Evolutionary conservation across 83 land plant species (phyloP).

Genomic region (Diphasiastrum complanatum): DNA sequence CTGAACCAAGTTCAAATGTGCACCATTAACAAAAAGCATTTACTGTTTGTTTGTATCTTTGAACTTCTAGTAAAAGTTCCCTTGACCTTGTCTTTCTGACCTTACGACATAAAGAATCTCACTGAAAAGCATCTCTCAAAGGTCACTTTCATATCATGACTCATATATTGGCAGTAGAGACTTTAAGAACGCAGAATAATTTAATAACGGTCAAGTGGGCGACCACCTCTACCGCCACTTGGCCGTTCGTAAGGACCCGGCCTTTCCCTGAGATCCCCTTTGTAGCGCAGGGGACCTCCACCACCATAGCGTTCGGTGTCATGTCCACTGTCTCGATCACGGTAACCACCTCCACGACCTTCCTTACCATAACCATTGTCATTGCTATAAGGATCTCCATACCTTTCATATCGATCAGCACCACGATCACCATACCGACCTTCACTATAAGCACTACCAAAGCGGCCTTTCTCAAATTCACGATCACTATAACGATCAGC

Average conservation of each 20-base stretch:
- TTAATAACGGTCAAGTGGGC: too few species aligned
- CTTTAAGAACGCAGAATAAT: too few species aligned
- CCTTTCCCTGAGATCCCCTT: slow-evolving; percentile 46
- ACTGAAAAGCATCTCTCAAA: too few species aligned
- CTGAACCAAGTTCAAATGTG: too few species aligned
- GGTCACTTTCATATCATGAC: too few species aligned
- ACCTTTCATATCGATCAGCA: slow-evolving; percentile 49
- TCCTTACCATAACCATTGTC: slow-evolving; percentile 29
- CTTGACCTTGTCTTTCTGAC: too few species aligned
- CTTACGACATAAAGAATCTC: too few species aligned
- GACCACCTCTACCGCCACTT: slow-evolving; percentile 9
- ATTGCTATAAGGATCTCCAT: slow-evolving; percentile 28
- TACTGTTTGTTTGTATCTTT: too few species aligned
- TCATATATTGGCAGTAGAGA: too few species aligned
- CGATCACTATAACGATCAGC: slow-evolving; percentile 40
- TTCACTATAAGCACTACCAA: slow-evolving; percentile 45
- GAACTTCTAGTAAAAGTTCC: too few species aligned
- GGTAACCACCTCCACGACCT: background rate
- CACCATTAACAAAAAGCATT: too few species aligned
- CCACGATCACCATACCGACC: slow-evolving; percentile 1
- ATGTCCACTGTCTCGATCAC: slow-evolving; percentile 3
- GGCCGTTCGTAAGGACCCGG: slow-evolving; percentile 75
- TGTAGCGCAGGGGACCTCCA: slow-evolving; percentile 46
- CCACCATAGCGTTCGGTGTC: slow-evolving; percentile 24
- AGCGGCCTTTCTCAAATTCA: slow-evolving; percentile 36